Conservation (phyloP, 495 filamentous ascomycete species). For the Aspergillus asperescens region DNA sequence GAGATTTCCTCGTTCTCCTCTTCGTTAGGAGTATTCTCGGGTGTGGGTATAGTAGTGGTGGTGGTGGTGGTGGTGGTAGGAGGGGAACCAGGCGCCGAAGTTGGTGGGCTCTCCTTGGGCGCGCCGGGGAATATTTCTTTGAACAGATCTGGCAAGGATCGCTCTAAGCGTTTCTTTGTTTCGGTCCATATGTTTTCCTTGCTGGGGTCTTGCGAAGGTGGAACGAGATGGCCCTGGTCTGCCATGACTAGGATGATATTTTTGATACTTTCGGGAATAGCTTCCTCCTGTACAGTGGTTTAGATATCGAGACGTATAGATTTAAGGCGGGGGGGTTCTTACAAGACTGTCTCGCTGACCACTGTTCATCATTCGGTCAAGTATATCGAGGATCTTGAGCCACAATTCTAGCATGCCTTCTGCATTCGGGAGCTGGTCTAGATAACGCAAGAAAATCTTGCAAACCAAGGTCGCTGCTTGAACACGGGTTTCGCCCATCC, state of each 20-base stretch:
- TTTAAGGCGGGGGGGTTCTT: background rate
- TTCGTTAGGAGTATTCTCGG: slow-evolving; percentile 1
- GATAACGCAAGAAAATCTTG: slow-evolving; percentile 93
- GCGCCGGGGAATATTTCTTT: slow-evolving; percentile 44
- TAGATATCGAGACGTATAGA: background rate
- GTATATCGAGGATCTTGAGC: slow-evolving; percentile 87
- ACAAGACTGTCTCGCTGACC: slow-evolving; percentile 88
- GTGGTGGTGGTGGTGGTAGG: background rate
- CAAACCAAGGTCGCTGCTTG: slow-evolving; percentile 86
- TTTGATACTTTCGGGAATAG: slow-evolving; percentile 91
- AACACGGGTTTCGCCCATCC: slow-evolving; percentile 93
- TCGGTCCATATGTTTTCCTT: slow-evolving; percentile 51
- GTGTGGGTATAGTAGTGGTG: background rate
- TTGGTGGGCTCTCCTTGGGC: background rate
- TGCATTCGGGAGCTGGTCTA: slow-evolving; percentile 76
- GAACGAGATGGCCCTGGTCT: slow-evolving; percentile 77
- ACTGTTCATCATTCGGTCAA: slow-evolving; percentile 95
- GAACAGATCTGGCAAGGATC: slow-evolving; percentile 78
- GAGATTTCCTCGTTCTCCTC: background rate
- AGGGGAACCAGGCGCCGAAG: background rate
- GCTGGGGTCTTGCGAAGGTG: slow-evolving; percentile 46
- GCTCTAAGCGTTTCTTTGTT: slow-evolving; percentile 83
- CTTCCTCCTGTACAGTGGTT: slow-evolving; percentile 63
- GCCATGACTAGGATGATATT: slow-evolving; percentile 97
- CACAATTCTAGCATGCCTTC: slow-evolving; percentile 93